Percentiles rank a stretch among this genome's conserved stretches.
These are phyloP conservation scores for Petunia axillaris DNA, from an alignment of 257 asterid species.

Conservation along the genomic window DNA sequence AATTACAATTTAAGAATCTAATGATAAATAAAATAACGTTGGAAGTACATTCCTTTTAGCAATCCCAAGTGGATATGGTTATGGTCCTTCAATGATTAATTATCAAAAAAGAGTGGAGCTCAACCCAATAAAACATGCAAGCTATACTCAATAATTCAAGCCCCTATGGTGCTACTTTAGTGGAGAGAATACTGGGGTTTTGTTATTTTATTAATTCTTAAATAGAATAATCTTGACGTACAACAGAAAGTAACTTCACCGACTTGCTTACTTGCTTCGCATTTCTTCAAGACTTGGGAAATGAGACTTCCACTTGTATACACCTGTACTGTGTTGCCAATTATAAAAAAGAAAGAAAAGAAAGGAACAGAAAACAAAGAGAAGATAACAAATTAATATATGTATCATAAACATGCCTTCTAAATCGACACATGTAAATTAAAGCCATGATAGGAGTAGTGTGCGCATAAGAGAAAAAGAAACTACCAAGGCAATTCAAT, in stretches of 20 bases:
- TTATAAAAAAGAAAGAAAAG: too few relatives aligned
- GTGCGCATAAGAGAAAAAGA: too few relatives aligned
- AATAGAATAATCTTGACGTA: neutral
- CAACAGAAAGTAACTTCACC: slow-evolving; percentile 19
- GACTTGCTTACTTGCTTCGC: neutral
- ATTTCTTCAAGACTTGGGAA: slow-evolving; percentile 11
- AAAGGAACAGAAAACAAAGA: too few relatives aligned
- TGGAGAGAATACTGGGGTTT: neutral
- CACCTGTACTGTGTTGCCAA: neutral
- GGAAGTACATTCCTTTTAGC: neutral
- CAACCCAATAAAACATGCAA: slow-evolving; percentile 15
- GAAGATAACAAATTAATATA: too few relatives aligned
- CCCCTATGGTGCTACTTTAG: slow-evolving; percentile 15
- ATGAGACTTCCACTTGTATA: neutral
- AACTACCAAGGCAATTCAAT: too few relatives aligned
- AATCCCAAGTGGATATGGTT: neutral
- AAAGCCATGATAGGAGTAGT: too few relatives aligned
- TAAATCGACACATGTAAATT: too few relatives aligned
- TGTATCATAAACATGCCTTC: too few relatives aligned
- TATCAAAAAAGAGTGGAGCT: slow-evolving; percentile 16
- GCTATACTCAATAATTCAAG: slow-evolving; percentile 20
- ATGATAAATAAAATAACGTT: neutral
- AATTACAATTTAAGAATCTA: neutral
- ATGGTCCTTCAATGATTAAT: neutral
- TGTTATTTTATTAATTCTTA: neutral